These are phyloP conservation scores for Phytophthora brassicae DNA, from an alignment of 352 stramenopile genomes.

Conservation along the genomic window DNA sequence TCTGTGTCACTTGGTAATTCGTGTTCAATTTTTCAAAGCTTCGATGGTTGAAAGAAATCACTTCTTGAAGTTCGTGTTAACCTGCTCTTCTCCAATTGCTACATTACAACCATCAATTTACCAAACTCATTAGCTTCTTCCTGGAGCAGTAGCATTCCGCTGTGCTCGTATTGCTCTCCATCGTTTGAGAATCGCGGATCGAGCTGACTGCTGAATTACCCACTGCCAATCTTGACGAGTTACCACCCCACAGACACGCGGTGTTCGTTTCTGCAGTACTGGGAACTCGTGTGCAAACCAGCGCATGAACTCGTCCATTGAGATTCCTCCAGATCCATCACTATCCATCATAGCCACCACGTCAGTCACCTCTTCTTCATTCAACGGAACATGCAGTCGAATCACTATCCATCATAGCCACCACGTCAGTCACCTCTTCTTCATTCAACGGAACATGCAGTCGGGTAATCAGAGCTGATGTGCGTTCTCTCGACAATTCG, in stretches of 20 bases:
- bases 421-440: constrained; percentile 62
- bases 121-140: too few species aligned
- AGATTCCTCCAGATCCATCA: constrained; percentile 65
- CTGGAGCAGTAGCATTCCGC: constrained; percentile 5
- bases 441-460: constrained; percentile 61
- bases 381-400: constrained; percentile 60
- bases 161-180: constrained; percentile 45
- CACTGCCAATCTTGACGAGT: constrained; percentile 58
- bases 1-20: too few species aligned
- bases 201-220: constrained; percentile 59
- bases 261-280: constrained; percentile 47
- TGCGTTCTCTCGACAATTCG: constrained; percentile 52
- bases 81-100: too few species aligned
- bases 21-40: too few species aligned
- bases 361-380: constrained; percentile 51
- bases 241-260: constrained; percentile 56
- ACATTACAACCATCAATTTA: too few species aligned
- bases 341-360: constrained; percentile 85
- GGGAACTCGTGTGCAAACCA: constrained; percentile 72
- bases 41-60: too few species aligned
- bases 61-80: too few species aligned
- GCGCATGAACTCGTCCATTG: constrained; percentile 60
- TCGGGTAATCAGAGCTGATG: constrained; percentile 48
- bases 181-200: constrained; percentile 47
- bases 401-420: constrained; percentile 85